These are phyloP conservation scores for Penicillium sp. DNA, from an alignment of 2,329 filamentous ascomycete genomes.

Conservation along the genomic window DNA sequence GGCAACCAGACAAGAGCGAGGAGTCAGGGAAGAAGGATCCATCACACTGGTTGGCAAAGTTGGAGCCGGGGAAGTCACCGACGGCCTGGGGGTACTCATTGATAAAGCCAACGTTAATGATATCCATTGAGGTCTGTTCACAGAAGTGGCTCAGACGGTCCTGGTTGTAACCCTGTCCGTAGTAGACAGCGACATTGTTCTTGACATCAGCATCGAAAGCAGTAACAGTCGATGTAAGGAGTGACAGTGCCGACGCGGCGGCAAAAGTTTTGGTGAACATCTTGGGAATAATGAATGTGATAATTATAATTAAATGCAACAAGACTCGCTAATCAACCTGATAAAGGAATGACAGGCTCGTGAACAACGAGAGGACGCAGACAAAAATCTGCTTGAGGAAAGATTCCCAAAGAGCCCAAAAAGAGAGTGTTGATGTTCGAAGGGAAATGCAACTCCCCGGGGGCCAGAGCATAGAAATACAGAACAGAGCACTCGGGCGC, in stretches of 20 bases:
- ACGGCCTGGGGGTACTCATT: slow-evolving; percentile 53
- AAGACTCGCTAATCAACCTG: slow-evolving; percentile 35
- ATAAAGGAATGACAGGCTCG: slow-evolving; percentile 31
- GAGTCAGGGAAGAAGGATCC: slow-evolving; percentile 42
- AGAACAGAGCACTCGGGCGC: neutral
- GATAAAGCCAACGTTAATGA: slow-evolving; percentile 60
- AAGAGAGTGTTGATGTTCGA: slow-evolving; percentile 9
- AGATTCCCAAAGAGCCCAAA: slow-evolving; percentile 19
- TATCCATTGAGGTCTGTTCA: slow-evolving; percentile 53
- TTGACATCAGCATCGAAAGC: slow-evolving; percentile 46
- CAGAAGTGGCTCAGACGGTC: slow-evolving; percentile 54
- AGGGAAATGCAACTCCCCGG: slow-evolving; percentile 9
- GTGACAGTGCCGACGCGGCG: slow-evolving; percentile 38
- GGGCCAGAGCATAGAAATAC: slow-evolving; percentile 7
- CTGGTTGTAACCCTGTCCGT: slow-evolving; percentile 56
- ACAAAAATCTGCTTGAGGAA: slow-evolving; percentile 42
- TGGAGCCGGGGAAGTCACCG: slow-evolving; percentile 53
- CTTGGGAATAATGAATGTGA: slow-evolving; percentile 33
- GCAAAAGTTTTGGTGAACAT: slow-evolving; percentile 42
- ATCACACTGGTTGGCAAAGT: slow-evolving; percentile 60
- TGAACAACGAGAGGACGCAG: slow-evolving; percentile 59
- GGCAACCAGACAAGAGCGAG: slow-evolving; percentile 47
- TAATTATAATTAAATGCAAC: slow-evolving; percentile 31
- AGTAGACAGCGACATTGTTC: slow-evolving; percentile 57
- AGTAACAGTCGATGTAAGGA: slow-evolving; percentile 36